Evolutionary conservation across 179 eudicot genomes (phyloP).

Genomic region (Actinidia arguta): DNA sequence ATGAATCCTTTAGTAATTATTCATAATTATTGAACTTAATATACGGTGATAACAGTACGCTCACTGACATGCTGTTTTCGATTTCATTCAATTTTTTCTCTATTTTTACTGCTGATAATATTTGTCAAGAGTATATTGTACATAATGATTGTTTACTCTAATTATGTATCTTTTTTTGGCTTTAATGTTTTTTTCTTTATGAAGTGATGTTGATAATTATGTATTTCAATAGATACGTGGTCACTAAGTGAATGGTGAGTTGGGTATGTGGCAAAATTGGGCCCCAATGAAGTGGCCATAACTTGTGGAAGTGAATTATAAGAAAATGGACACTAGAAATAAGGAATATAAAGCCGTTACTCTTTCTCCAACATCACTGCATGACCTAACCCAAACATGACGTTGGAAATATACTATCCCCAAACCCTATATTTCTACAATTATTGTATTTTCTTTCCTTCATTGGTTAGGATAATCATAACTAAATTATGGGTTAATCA

Average conservation of each 20-base stretch:
- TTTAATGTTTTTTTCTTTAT: too few relatives aligned
- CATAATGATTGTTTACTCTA: too few relatives aligned
- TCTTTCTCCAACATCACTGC: constrained; percentile 36
- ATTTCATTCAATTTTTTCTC: too few relatives aligned
- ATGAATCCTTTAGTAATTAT: too few relatives aligned
- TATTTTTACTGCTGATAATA: too few relatives aligned
- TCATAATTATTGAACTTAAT: too few relatives aligned
- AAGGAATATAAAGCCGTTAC: constrained; percentile 44
- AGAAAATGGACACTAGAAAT: constrained; percentile 21
- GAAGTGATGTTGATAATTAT: too few relatives aligned
- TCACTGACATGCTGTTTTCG: too few relatives aligned
- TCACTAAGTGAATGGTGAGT: not conserved
- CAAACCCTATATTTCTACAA: not conserved
- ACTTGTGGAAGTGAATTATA: constrained; percentile 41
- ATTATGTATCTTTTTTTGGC: too few relatives aligned
- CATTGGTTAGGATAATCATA: not conserved
- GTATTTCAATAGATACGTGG: too few relatives aligned
- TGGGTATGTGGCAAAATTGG: not conserved
- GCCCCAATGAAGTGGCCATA: constrained; percentile 22
- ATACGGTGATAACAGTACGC: too few relatives aligned
- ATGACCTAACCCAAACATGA: constrained; percentile 5
- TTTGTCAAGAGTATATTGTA: too few relatives aligned
- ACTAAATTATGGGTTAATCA: not conserved
- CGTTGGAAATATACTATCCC: not conserved
- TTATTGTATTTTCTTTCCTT: constrained; percentile 20